A percentile compares a stretch with the other conserved stretches of the same genome.
Conservation (phyloP, 495 filamentous ascomycete genomes). For the Podospora fimiseda region DNA sequence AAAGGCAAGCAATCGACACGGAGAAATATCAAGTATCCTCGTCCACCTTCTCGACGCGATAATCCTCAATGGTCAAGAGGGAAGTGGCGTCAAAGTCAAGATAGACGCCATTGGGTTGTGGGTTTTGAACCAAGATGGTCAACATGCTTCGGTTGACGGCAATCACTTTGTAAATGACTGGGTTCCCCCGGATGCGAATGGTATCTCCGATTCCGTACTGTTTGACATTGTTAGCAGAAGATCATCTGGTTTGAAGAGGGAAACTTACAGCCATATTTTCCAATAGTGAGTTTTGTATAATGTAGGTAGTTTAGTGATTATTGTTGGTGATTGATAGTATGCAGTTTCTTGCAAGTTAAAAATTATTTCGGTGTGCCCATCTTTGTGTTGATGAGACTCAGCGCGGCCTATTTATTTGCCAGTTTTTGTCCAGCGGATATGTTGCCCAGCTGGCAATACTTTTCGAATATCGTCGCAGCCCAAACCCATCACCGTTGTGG, state of each 20-base stretch:
- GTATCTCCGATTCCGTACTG: constrained; percentile 13
- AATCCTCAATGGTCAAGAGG: constrained; percentile 20
- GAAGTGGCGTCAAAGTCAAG: constrained; percentile 13
- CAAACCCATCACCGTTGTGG: constrained; percentile 11
- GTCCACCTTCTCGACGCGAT: constrained; percentile 17
- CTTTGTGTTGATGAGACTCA: background rate
- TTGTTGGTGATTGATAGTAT: background rate
- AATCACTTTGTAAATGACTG: constrained; percentile 21
- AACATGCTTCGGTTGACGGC: constrained; percentile 17
- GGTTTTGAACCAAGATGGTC: constrained; percentile 23
- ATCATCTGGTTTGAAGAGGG: no score
- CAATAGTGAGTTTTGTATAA: no score
- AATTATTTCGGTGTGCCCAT: background rate
- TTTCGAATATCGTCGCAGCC: background rate
- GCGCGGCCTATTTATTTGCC: background rate
- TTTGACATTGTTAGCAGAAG: background rate
- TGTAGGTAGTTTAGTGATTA: no score
- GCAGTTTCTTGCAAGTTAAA: background rate
- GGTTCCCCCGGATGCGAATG: constrained; percentile 16
- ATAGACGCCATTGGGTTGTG: constrained; percentile 20
- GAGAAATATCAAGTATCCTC: background rate
- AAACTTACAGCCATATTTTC: background rate
- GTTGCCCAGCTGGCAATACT: background rate
- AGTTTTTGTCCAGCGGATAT: background rate
- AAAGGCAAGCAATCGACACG: background rate